Percentiles rank a stretch among this genome's conserved stretches.
These are phyloP conservation scores for Vitis rupestris DNA, from an alignment of 164 flowering plant species.

Conservation along the genomic window DNA sequence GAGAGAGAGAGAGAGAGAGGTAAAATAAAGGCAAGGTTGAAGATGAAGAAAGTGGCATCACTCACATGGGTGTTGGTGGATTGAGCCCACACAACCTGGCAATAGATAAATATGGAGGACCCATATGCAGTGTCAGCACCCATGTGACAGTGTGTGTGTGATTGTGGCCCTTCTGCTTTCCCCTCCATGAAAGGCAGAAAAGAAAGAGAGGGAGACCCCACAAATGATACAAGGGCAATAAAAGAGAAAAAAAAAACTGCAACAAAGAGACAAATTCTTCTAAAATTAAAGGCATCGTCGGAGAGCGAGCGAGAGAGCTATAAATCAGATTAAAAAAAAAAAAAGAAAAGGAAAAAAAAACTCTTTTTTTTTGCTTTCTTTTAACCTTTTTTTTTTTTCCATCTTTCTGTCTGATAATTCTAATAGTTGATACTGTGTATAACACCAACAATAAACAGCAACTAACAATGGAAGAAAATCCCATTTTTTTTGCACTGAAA, in stretches of 20 bases:
- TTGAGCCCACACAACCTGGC: slow-evolving; percentile 21
- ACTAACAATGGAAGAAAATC: neutral
- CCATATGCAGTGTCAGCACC: slow-evolving; percentile 29
- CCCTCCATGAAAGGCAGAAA: slow-evolving; percentile 14
- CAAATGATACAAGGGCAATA: neutral
- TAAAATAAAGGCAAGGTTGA: neutral
- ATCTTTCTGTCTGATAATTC: slow-evolving; percentile 7
- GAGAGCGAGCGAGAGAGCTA: neutral
- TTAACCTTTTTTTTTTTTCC: neutral
- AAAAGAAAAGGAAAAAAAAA: neutral
- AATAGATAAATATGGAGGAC: slow-evolving; percentile 13
- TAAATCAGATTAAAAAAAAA: neutral
- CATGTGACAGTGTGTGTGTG: slow-evolving; percentile 26
- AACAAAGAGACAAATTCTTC: slow-evolving; percentile 7
- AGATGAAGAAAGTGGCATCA: slow-evolving; percentile 1
- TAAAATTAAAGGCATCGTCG: neutral
- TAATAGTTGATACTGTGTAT: slow-evolving; percentile 7
- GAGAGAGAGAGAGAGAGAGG: slow-evolving; percentile 1
- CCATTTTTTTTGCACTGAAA: neutral
- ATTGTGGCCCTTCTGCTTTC: slow-evolving; percentile 5
- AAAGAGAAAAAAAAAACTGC: neutral
- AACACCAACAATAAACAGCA: slow-evolving; percentile 7
- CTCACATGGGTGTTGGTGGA: slow-evolving; percentile 26
- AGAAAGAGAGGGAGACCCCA: slow-evolving; percentile 6
- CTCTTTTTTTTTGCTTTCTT: neutral